Conservation (phyloP, 2,329 filamentous ascomycete species). For the Sporothrix brasiliensis region DNA sequence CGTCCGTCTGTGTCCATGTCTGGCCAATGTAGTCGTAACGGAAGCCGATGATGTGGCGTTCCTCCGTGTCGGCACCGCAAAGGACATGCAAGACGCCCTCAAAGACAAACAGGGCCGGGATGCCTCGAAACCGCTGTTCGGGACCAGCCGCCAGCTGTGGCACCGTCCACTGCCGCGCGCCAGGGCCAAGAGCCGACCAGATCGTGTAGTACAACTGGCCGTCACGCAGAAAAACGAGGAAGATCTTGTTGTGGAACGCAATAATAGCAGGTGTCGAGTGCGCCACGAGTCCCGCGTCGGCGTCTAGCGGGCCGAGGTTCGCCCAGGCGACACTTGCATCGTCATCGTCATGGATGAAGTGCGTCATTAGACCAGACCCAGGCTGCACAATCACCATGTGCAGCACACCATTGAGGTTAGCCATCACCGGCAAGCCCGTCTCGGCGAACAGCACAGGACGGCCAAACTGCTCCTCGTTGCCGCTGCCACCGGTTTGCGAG, state of each 20-base stretch:
- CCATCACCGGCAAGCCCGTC: slow-evolving; percentile 42
- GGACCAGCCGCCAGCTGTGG: slow-evolving; percentile 31
- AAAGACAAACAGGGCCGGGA: slow-evolving; percentile 44
- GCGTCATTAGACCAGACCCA: slow-evolving; percentile 40
- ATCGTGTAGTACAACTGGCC: slow-evolving; percentile 40
- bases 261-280: slow-evolving; percentile 41
- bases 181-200: slow-evolving; percentile 37
- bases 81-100: slow-evolving; percentile 42
- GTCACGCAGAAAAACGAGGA: slow-evolving; percentile 41
- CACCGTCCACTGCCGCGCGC: slow-evolving; percentile 35
- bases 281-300: slow-evolving; percentile 37
- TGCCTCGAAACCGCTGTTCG: slow-evolving; percentile 39
- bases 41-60: slow-evolving; percentile 41
- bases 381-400: slow-evolving; percentile 42
- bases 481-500: slow-evolving; percentile 38
- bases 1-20: slow-evolving; percentile 41
- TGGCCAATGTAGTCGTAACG: slow-evolving; percentile 40
- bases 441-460: slow-evolving; percentile 40
- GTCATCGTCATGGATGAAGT: slow-evolving; percentile 43
- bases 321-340: slow-evolving; percentile 38
- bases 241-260: slow-evolving; percentile 45
- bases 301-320: slow-evolving; percentile 38
- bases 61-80: slow-evolving; percentile 39
- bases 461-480: slow-evolving; percentile 40
- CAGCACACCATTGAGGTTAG: slow-evolving; percentile 43